phyloP scores from a whole-genome alignment of 176 grass and related monocot species.

The Calamus simplicifolius region DNA sequence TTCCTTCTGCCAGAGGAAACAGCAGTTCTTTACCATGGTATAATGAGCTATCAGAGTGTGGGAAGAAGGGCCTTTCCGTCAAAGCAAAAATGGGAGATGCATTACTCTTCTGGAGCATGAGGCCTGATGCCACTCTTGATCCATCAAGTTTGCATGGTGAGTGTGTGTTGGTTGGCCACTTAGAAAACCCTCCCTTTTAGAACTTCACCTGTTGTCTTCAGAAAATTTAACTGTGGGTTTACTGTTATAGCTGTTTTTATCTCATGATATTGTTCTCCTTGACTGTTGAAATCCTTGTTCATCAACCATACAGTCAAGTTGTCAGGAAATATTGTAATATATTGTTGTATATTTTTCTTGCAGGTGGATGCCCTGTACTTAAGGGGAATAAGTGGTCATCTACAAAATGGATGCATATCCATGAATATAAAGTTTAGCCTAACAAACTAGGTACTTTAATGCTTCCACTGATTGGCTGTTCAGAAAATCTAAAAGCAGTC shows the following conservation, averaged over 20 bases:
- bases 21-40: conserved; percentile 72
- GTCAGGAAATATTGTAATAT: not conserved
- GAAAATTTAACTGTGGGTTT: no score
- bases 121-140: conserved; percentile 74
- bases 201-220: no score
- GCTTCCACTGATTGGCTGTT: not conserved
- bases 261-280: no score
- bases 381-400: conserved; percentile 95
- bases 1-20: conserved; percentile 59
- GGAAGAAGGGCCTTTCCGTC: conserved; percentile 63
- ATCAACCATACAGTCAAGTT: not conserved
- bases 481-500: no score
- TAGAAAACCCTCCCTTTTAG: no score
- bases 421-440: conserved; percentile 67
- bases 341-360: conserved; percentile 2
- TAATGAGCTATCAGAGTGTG: conserved; percentile 85
- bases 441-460: conserved; percentile 27
- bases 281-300: no score
- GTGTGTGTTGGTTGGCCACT: not conserved
- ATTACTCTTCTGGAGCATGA: conserved; percentile 99
- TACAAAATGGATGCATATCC: conserved; percentile 87
- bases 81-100: conserved; percentile 96
- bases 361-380: conserved; percentile 83
- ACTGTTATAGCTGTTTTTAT: no score
- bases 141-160: conserved; percentile 84